Percentiles rank a stretch among this genome's conserved stretches.
Conservation (phyloP, 1,139 yeast genomes). For the Insectozyma bohioensis region DNA sequence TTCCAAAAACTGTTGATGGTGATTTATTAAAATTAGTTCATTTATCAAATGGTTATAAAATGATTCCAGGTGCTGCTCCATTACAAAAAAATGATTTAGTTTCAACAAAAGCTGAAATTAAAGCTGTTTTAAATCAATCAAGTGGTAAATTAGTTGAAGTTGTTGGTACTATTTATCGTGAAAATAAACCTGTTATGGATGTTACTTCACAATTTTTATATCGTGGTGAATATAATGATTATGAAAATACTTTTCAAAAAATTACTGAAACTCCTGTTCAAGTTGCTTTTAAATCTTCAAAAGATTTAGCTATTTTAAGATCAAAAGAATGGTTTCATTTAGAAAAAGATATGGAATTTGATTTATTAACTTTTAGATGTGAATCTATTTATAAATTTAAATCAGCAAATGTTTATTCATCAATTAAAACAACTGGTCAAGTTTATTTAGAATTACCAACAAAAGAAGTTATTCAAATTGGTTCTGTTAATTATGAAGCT, state of each 20-base stretch:
- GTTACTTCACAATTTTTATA: slow-evolving; percentile 94
- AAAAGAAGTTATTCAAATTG: slow-evolving; percentile 86
- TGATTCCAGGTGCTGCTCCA: slow-evolving; percentile 91
- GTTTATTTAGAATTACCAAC: slow-evolving; percentile 89
- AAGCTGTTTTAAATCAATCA: slow-evolving; percentile 85
- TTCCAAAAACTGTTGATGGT: slow-evolving; percentile 96
- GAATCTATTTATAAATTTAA: slow-evolving; percentile 82
- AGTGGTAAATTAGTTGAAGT: slow-evolving; percentile 97
- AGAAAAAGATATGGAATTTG: slow-evolving; percentile 67
- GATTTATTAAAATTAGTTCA: slow-evolving; percentile 93
- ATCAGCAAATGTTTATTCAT: slow-evolving; percentile 70
- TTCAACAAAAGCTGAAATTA: slow-evolving; percentile 77
- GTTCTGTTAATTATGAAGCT: slow-evolving; percentile 85
- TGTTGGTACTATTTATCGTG: slow-evolving; percentile 82
- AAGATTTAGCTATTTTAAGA: slow-evolving; percentile 89
- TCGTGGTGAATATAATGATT: slow-evolving; percentile 89
- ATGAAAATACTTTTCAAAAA: slow-evolving; percentile 89
- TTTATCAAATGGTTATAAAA: slow-evolving; percentile 89
- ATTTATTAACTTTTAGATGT: slow-evolving; percentile 86
- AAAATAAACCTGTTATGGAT: slow-evolving; percentile 81
- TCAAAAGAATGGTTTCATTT: slow-evolving; percentile 98
- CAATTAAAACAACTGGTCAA: slow-evolving; percentile 83
- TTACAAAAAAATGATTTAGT: slow-evolving; percentile 87
- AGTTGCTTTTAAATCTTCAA: slow-evolving; percentile 66
- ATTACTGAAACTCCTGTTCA: slow-evolving; percentile 85